phyloP scores from a whole-genome alignment of 306 rosid genomes.

The Rubus parviflorus region DNA sequence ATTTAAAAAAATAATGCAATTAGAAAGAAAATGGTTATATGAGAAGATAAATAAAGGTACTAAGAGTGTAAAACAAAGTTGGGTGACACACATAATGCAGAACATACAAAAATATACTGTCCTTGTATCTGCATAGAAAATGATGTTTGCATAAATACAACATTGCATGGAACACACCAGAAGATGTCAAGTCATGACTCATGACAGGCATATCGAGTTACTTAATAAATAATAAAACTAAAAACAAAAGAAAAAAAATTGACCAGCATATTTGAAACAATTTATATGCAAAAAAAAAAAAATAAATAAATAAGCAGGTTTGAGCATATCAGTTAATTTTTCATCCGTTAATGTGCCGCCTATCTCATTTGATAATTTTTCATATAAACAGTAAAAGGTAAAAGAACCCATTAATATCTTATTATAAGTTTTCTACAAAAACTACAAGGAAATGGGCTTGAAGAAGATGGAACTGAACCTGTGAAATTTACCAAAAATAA shows the following conservation, averaged over 20 bases:
- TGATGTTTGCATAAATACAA: not conserved
- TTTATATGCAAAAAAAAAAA: not conserved
- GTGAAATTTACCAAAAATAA: no score
- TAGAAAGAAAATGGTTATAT: not conserved
- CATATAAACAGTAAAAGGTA: no score
- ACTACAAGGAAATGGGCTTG: no score
- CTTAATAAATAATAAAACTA: not conserved
- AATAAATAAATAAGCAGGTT: no score
- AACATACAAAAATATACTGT: not conserved
- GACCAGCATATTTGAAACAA: not conserved
- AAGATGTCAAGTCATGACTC: not conserved
- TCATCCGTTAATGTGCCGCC: no score
- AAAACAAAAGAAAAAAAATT: not conserved
- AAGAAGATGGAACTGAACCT: no score
- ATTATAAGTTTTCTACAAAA: no score
- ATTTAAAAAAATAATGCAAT: constrained; percentile 1
- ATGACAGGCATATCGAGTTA: not conserved
- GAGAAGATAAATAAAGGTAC: not conserved
- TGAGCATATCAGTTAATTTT: no score
- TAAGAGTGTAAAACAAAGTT: not conserved
- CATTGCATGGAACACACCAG: not conserved
- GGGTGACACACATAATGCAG: not conserved
- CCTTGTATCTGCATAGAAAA: not conserved
- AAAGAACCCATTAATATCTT: no score
- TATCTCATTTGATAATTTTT: no score